Evolutionary conservation across 2,329 filamentous ascomycete species (phyloP), one percentile per base, ranked within the genome.

Genomic region (Pyrenophora graminea): DNA sequence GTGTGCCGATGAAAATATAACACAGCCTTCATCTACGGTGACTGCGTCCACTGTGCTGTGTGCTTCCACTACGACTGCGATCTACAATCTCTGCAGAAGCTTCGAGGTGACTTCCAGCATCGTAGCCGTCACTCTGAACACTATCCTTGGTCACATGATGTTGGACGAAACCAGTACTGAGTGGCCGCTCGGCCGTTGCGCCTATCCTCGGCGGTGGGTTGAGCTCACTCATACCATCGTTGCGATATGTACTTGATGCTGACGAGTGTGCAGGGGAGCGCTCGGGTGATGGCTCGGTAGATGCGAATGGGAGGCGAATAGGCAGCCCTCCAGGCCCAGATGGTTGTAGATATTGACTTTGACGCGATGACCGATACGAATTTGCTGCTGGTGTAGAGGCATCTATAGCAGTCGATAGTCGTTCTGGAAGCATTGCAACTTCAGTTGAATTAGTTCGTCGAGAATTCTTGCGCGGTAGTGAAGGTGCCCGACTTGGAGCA

Each of bases 391-490:
- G 53, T 12, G 63, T 53, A 9, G 59, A 44, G 2, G 43, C 43
- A 23, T 64, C 64, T 40, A 66, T 59, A 4, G 72, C 65, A 6
- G 64, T 64, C 3, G 72, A 68, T 8, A 73, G 39, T 21, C 69
- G 62, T 3, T 59, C 61, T 8, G 65, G 59, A 1, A 69, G 41
- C 5, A 66, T 48, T 4, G 67, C 63, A 6, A 55, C 53, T 5
- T 73, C 72, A 0, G 61, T 67, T 13, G 69, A 69, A 17, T 45
- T 49, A 4, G 67, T 66, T 1, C 72, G 58, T 36, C 66, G 85
- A 0, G 89, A 91, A 67, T 87, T 91, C 73, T 87, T 90, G 25
- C 88, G 81, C 2, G 89, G 88, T 27, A 91, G 74, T 42, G 57
- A 77, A 59, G 74, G 67, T 43, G 71, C 62, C 51, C 75, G 76